Evolutionary conservation across 257 asterid genomes (phyloP).

Genomic region (Nicotiana paniculata): DNA sequence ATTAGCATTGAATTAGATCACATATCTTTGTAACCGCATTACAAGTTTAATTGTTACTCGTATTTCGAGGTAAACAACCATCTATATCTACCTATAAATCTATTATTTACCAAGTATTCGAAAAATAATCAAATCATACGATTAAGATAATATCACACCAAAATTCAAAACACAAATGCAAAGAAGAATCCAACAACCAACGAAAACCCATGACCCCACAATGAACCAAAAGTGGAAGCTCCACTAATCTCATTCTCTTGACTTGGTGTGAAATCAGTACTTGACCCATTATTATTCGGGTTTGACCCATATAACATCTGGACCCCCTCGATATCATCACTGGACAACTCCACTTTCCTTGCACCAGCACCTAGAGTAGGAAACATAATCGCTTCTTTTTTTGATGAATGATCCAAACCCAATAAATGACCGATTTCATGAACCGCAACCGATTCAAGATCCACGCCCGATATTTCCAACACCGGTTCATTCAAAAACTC

Average conservation of each 20-base stretch:
- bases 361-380: conserved; percentile 47
- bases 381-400: conserved; percentile 64
- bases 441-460: conserved; percentile 81
- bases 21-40: too few relatives aligned
- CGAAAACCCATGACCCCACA: background rate
- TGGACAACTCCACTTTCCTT: conserved; percentile 54
- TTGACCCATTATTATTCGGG: conserved; percentile 52
- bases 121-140: background rate
- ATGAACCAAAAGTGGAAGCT: conserved; percentile 14
- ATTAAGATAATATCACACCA: background rate
- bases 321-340: conserved; percentile 58
- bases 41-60: too few relatives aligned
- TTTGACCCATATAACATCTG: conserved; percentile 70
- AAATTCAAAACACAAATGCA: background rate
- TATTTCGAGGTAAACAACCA: too few relatives aligned
- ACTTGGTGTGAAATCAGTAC: conserved; percentile 26
- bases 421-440: conserved; percentile 85
- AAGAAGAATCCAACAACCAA: conserved; percentile 1
- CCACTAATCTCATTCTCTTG: conserved; percentile 32
- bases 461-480: conserved; percentile 38
- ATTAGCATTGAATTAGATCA: too few relatives aligned
- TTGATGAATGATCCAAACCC: conserved; percentile 84
- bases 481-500: conserved; percentile 27
- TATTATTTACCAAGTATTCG: background rate
- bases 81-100: too few relatives aligned